Evolutionary conservation across 768 basidiomycete species (phyloP), one percentile per base, ranked within the genome.

Genomic region (Tulasnella sp.): DNA sequence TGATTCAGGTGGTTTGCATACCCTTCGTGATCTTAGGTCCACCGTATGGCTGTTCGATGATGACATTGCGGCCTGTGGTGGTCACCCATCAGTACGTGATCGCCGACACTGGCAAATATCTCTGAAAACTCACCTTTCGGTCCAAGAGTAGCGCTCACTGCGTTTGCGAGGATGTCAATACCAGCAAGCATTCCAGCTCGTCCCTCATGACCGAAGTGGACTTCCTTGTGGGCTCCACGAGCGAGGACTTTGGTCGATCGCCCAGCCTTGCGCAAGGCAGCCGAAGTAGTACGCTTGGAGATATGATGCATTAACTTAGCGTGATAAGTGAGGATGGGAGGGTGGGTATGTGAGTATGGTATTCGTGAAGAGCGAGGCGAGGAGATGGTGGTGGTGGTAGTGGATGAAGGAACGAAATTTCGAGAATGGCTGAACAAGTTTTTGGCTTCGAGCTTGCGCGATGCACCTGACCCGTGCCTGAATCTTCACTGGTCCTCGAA

Each of bases 21-120:
- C 89, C 91, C 73, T 96, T 97, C 67, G 93, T 97, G 70, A 97
- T 96, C 75, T 96, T 92, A 51, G 88, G 87, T 31, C 87, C 84
- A 63, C 88, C 88, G 67, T 79, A 91, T 45, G 85, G 78, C 75
- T 91, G 87, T 74, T 97, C 94, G 67, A 98, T 96, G 76, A 98
- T 98, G 69, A 98, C 94, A 72, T 96, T 99, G 68, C 93, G 82
- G 65, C 92, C 91, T 90, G 61, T 19, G 21, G 45, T n/a, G 27
- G 10, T 2, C 4, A 1, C 9, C 4, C 43, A 19, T 42, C 17
- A 60, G 54, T 27, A 15, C 24, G 17, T 43, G 22, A 8, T 24
- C 21, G 50, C 15, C 19, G 4, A 9, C 17, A 29, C 10, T 2
- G 24, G 2, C 19, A 19, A n/a, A 43, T 41, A 21, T 2, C n/a